Evolutionary conservation across 1,284 basidiomycete genomes (phyloP).

Genomic region (Irpex rosettiformis): DNA sequence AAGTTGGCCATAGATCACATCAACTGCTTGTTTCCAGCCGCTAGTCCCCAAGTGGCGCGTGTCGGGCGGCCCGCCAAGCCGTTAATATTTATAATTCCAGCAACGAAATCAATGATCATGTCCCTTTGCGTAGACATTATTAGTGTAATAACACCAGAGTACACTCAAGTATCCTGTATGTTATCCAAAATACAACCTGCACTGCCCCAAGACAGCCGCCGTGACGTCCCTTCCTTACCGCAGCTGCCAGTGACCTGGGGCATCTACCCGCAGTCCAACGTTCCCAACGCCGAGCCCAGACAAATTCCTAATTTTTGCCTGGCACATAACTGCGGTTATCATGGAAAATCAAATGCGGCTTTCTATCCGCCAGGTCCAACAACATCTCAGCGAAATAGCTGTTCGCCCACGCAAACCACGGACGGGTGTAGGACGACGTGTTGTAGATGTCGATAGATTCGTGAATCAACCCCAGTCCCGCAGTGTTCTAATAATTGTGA

Average conservation of each 20-base stretch:
- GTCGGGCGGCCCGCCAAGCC: no score
- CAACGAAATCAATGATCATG: no score
- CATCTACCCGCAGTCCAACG: neutral
- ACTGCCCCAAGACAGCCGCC: no score
- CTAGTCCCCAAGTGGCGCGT: no score
- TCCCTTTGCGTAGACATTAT: no score
- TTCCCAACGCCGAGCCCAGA: neutral
- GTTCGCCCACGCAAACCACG: conserved; percentile 83
- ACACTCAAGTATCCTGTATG: no score
- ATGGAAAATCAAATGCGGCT: conserved; percentile 65
- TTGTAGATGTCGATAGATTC: conserved; percentile 69
- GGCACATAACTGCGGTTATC: conserved; percentile 55
- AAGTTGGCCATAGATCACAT: neutral
- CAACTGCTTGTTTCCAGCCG: no score
- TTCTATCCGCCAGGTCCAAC: conserved; percentile 68
- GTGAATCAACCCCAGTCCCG: conserved; percentile 73
- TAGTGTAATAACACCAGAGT: no score
- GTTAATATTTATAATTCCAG: no score
- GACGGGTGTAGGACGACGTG: conserved; percentile 57
- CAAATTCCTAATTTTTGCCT: conserved; percentile 28
- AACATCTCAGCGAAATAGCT: conserved; percentile 81
- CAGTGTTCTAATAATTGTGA: conserved; percentile 74
- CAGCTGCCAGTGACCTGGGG: neutral
- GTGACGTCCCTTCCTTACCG: no score
- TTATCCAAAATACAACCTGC: no score